phyloP scores from a whole-genome alignment of 208 protist species.

The Crithidia acanthocephali region DNA sequence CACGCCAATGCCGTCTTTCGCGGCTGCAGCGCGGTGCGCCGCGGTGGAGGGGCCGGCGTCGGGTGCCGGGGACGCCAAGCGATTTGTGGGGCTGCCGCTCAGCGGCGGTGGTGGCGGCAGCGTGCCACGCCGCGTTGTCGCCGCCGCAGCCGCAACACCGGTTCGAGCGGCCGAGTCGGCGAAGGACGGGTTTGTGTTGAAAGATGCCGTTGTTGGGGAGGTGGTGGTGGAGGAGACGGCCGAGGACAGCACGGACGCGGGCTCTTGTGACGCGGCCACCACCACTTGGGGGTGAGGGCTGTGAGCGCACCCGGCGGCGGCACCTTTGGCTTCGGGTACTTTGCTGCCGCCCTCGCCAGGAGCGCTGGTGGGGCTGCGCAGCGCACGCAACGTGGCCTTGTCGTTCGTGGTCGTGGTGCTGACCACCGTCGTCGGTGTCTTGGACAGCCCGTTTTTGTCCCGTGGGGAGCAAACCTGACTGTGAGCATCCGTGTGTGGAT shows the following conservation, averaged over 20 bases:
- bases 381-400: slow-evolving; percentile 6
- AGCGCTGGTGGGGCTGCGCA: background rate
- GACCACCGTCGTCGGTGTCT: background rate
- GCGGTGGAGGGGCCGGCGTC: background rate
- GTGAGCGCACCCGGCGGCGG: background rate
- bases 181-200: slow-evolving; percentile 16
- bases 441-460: background rate
- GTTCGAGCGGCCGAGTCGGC: slow-evolving; percentile 2
- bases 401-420: slow-evolving; percentile 9
- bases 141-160: background rate
- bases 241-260: slow-evolving; percentile 4
- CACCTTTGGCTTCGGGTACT: background rate
- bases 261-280: slow-evolving; percentile 7
- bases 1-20: background rate
- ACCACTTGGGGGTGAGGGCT: background rate
- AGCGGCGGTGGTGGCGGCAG: background rate
- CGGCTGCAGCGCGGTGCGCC: background rate
- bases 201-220: slow-evolving; percentile 25
- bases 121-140: background rate
- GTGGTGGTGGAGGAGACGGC: slow-evolving; percentile 17
- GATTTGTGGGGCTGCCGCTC: background rate
- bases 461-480: background rate
- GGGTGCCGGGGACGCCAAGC: background rate
- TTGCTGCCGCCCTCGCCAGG: background rate
- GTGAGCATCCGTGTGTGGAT: slow-evolving; percentile 5